phyloP scores from a whole-genome alignment of 2,329 filamentous ascomycete genomes.

The Alternaria incomplexa region DNA sequence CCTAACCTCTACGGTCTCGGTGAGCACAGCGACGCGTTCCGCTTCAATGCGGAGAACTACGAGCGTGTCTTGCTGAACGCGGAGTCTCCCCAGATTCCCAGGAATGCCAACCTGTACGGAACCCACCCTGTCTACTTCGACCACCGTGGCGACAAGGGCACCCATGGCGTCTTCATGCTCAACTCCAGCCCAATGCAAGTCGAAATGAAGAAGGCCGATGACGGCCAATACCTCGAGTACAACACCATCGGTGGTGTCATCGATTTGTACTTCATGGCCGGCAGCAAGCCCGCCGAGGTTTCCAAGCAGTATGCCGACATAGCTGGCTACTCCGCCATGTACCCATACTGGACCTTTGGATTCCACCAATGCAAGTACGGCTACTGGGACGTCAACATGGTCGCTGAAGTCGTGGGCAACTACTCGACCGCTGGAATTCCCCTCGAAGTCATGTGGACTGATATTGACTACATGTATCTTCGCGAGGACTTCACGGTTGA shows the following conservation, averaged over 20 bases:
- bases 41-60: constrained; percentile 71
- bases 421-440: constrained; percentile 70
- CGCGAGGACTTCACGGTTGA: constrained; percentile 70
- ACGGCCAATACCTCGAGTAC: constrained; percentile 76
- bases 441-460: constrained; percentile 75
- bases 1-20: constrained; percentile 80
- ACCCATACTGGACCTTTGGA: constrained; percentile 60
- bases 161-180: constrained; percentile 47
- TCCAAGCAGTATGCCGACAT: constrained; percentile 59
- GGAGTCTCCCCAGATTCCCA: constrained; percentile 67
- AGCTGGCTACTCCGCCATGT: constrained; percentile 56
- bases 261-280: constrained; percentile 65
- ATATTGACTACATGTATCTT: constrained; percentile 72
- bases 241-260: constrained; percentile 78
- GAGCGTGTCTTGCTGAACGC: constrained; percentile 73
- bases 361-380: constrained; percentile 62
- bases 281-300: constrained; percentile 54
- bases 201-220: constrained; percentile 68
- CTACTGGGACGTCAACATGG: constrained; percentile 65
- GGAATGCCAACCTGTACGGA: constrained; percentile 72
- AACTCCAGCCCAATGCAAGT: constrained; percentile 67
- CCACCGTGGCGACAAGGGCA: constrained; percentile 61
- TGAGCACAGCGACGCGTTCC: constrained; percentile 75
- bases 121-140: constrained; percentile 78
- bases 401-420: constrained; percentile 71